These are phyloP conservation scores for Globisporangium radiosum DNA, from an alignment of 352 stramenopile genomes.

Conservation along the genomic window DNA sequence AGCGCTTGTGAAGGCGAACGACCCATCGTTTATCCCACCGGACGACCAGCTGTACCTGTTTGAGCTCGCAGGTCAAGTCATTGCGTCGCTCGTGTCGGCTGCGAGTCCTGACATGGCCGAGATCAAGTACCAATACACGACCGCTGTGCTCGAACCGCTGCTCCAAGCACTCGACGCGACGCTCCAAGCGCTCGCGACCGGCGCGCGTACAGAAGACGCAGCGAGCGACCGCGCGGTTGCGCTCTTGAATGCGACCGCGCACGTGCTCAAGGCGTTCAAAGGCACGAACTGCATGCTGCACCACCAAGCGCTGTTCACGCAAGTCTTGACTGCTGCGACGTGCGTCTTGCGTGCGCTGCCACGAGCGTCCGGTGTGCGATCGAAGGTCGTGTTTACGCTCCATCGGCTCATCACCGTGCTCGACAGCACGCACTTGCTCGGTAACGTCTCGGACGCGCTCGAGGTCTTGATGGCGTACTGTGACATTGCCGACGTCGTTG, in stretches of 20 bases:
- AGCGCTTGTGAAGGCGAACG: slow-evolving; percentile 26
- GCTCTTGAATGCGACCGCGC: slow-evolving; percentile 71
- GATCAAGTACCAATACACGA: slow-evolving; percentile 73
- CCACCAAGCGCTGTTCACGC: slow-evolving; percentile 70
- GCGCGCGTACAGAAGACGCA: slow-evolving; percentile 27
- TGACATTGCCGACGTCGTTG: slow-evolving; percentile 55
- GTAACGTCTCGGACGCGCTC: slow-evolving; percentile 49
- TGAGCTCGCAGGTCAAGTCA: slow-evolving; percentile 77
- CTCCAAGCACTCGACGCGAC: slow-evolving; percentile 56
- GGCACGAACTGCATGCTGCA: slow-evolving; percentile 62
- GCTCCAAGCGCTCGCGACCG: slow-evolving; percentile 25
- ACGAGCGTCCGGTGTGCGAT: slow-evolving; percentile 43
- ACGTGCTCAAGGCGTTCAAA: slow-evolving; percentile 82
- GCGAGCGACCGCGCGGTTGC: slow-evolving; percentile 45
- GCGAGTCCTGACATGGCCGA: slow-evolving; percentile 31
- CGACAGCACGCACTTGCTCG: slow-evolving; percentile 62
- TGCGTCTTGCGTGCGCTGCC: slow-evolving; percentile 54
- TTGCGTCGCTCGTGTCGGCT: slow-evolving; percentile 43
- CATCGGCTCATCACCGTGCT: slow-evolving; percentile 72
- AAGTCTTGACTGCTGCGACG: slow-evolving; percentile 54
- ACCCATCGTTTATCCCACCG: slow-evolving; percentile 48
- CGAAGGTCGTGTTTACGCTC: slow-evolving; percentile 77
- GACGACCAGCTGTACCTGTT: slow-evolving; percentile 85
- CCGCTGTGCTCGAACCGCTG: slow-evolving; percentile 64
- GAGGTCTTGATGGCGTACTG: slow-evolving; percentile 62